These are phyloP conservation scores for Stentor coeruleus DNA, from an alignment of 73 alveolate species.

Conservation along the genomic window DNA sequence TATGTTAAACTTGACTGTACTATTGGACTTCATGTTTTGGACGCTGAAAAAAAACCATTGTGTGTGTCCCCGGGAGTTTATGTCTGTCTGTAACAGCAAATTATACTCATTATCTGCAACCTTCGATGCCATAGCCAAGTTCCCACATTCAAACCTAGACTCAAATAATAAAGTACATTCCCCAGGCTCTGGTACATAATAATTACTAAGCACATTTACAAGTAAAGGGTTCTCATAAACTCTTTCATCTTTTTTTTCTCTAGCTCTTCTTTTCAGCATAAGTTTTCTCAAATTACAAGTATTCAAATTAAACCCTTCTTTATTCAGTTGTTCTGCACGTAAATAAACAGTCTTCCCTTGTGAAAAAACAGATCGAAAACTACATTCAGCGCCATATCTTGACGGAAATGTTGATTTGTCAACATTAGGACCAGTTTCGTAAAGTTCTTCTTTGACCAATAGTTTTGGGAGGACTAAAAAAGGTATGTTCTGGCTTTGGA, in stretches of 20 bases:
- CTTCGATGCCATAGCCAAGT: conserved; percentile 69
- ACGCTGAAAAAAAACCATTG: conserved; percentile 96
- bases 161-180: conserved; percentile 88
- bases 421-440: background rate
- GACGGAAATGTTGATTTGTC: conserved; percentile 17
- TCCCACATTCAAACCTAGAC: conserved; percentile 97
- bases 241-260: conserved; percentile 2
- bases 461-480: background rate
- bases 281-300: background rate
- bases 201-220: background rate
- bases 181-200: conserved; percentile 28
- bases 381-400: background rate
- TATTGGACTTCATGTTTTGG: conserved; percentile 72
- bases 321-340: background rate
- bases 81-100: conserved; percentile 87
- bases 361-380: background rate
- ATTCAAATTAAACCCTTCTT: background rate
- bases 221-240: conserved; percentile 12
- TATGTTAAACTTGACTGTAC: conserved; percentile 86
- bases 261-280: background rate
- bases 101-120: conserved; percentile 86
- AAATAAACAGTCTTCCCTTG: background rate
- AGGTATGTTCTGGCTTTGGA: conserved; percentile 14
- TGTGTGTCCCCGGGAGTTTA: conserved; percentile 94
- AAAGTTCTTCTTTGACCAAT: background rate